phyloP scores from a whole-genome alignment of 1,139 yeast genomes.

The Taphrina flavorubra region DNA sequence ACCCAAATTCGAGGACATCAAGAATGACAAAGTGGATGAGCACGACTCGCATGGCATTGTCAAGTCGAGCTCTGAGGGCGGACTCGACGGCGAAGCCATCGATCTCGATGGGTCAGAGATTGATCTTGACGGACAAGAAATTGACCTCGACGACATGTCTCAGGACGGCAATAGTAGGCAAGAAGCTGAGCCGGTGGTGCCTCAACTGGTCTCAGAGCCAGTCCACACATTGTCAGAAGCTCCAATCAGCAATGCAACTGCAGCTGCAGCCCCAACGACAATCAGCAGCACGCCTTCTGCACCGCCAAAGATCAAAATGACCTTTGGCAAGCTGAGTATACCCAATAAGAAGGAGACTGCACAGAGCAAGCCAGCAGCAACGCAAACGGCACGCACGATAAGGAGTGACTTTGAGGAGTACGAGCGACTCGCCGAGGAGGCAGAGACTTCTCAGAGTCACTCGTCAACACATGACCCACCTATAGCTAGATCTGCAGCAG shows the following conservation, averaged over 20 bases:
- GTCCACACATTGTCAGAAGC: neutral
- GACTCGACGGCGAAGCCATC: conserved; percentile 1
- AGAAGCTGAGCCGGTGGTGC: neutral
- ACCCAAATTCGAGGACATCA: neutral
- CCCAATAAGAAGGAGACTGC: neutral
- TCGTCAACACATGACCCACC: neutral
- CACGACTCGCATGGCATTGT: neutral
- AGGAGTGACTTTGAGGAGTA: neutral
- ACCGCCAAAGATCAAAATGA: conserved; percentile 17
- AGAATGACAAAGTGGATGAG: neutral
- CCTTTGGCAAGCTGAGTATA: conserved; percentile 10
- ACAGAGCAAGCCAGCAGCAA: neutral
- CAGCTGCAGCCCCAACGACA: conserved; percentile 45
- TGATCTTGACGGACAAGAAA: conserved; percentile 13
- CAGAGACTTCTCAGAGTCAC: neutral
- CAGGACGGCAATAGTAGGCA: neutral
- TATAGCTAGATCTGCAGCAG: too few relatives aligned
- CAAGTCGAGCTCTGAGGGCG: neutral
- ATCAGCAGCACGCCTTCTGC: neutral
- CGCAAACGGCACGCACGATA: neutral
- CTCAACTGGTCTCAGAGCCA: neutral
- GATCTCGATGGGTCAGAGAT: conserved; percentile 10
- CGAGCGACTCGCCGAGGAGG: conserved; percentile 1
- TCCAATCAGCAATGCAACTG: neutral
- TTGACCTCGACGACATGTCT: conserved; percentile 15